Conservation (phyloP, 2,329 filamentous ascomycete species). For the Sporothrix protearum region DNA sequence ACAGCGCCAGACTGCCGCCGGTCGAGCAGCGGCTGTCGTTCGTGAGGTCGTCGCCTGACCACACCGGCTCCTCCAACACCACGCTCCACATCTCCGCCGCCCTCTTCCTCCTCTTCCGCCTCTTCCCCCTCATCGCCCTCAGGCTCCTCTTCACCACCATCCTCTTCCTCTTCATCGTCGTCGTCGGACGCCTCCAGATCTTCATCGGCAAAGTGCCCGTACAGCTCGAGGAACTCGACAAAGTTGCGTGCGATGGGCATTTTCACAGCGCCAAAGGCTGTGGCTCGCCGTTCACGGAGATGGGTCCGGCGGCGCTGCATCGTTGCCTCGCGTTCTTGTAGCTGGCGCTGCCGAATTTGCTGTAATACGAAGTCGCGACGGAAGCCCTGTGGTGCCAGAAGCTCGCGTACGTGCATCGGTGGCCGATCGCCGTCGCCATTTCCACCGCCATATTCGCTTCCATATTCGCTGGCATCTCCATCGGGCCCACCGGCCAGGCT, state of each 20-base stretch:
- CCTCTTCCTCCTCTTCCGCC: conserved; percentile 40
- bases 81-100: conserved; percentile 17
- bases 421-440: conserved; percentile 33
- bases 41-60: not conserved
- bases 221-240: conserved; percentile 71
- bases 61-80: conserved; percentile 29
- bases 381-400: conserved; percentile 48
- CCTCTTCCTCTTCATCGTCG: conserved; percentile 42
- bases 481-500: not conserved
- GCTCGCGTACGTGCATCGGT: conserved; percentile 30
- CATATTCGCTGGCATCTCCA: not conserved
- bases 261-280: conserved; percentile 24
- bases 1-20: conserved; percentile 1
- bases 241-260: conserved; percentile 64
- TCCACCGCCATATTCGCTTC: conserved; percentile 15
- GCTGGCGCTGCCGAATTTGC: conserved; percentile 32
- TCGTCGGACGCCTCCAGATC: conserved; percentile 60
- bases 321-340: conserved; percentile 36
- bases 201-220: conserved; percentile 73
- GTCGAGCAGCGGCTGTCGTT: conserved; percentile 21
- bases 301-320: conserved; percentile 25
- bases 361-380: conserved; percentile 45
- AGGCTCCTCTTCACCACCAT: conserved; percentile 29
- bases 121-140: conserved; percentile 41
- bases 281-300: conserved; percentile 23